Conservation (phyloP, 331 rosid genomes). For the Spiraea crenata region DNA sequence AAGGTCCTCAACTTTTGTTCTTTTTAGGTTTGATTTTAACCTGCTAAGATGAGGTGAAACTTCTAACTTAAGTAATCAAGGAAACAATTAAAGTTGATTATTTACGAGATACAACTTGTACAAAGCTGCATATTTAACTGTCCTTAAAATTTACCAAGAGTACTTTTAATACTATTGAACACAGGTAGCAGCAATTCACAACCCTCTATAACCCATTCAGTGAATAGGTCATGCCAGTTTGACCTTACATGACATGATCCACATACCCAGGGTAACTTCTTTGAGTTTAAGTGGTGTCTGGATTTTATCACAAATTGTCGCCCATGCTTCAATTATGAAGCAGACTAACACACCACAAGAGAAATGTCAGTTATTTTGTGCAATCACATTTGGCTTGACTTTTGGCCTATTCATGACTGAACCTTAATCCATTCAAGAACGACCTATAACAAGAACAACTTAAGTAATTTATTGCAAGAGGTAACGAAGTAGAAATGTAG, state of each 20-base stretch:
- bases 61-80: background rate
- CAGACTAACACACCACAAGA: background rate
- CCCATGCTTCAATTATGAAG: background rate
- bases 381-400: slow-evolving; percentile 1
- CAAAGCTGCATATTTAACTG: background rate
- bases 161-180: background rate
- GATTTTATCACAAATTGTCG: background rate
- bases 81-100: background rate
- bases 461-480: background rate
- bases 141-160: background rate
- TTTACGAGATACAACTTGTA: background rate
- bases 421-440: slow-evolving; percentile 1
- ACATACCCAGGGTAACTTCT: background rate
- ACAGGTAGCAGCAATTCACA: too few relatives aligned
- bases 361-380: slow-evolving; percentile 7
- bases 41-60: background rate
- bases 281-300: background rate
- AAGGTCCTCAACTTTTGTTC: background rate
- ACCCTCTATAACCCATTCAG: too few relatives aligned
- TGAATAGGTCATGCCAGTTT: background rate
- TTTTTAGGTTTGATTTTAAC: background rate
- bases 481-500: background rate
- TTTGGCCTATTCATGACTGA: background rate
- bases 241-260: background rate
- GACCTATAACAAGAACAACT: background rate